Evolutionary conservation across 192 early-diverging fungal species (phyloP), one percentile per base, ranked within the genome.

Genomic region (Lobulomyces angularis): DNA sequence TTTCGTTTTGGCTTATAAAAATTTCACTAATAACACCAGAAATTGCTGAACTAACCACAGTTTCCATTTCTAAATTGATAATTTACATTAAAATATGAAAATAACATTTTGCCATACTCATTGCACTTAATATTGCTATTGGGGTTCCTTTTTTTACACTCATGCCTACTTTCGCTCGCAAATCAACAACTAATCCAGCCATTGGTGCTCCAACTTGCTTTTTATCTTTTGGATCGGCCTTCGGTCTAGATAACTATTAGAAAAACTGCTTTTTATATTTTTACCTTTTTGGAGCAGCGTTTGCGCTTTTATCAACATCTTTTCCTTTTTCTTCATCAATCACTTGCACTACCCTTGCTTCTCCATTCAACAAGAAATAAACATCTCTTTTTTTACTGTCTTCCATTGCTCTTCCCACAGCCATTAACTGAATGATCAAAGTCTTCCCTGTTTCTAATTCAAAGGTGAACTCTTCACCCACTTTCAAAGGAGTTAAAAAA

Each of bases 361-460:
- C 91, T 46, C 92, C 89, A 56, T 96, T 93, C 46, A 97, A 54
- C 50, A 82, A 81, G 69, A 97, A 97, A 79, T 84, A 97, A 18
- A 97, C 88, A 51, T 97, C 92, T 36, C 88, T 73, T 44, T 65
- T 71, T 20, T 79, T 74, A 30, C 63, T 83, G 35, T 67, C 46
- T 11, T 77, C 69, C 41, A 89, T 80, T 47, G 88, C 65, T 26
- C 83, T 81, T 25, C 92, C 92, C 21, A 86, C 77, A 20, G 92
- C 92, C 35, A 92, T 61, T 35, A 83, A 69, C 72, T 86, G 82
- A 56, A 97, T 76, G 48, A 92, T 90, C 33, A 94, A 51, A 9
- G 74, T 86, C 71, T 87, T 84, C 45, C 90, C 92, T 46, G 77
- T 74, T 48, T 88, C 84, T 28, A 90, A 62, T 46, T 87, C 62